Conservation (phyloP, 345 rosid species). For the Durio zibethinus region DNA sequence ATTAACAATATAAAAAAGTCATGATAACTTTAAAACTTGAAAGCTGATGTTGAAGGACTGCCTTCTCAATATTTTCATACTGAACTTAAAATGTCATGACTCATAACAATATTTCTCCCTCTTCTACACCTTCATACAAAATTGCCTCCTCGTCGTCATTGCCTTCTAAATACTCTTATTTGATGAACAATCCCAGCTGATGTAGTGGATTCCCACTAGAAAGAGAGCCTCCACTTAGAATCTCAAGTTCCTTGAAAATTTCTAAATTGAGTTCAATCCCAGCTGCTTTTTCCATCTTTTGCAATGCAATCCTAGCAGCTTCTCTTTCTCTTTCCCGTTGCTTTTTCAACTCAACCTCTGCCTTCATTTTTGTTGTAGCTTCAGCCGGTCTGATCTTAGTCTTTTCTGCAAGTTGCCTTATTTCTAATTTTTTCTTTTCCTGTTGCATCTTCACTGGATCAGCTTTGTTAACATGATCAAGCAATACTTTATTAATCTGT, state of each 20-base stretch:
- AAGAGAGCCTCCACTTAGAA: not conserved
- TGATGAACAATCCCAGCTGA: not conserved
- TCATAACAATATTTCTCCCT: too few species aligned
- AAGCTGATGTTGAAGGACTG: too few species aligned
- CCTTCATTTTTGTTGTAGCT: not conserved
- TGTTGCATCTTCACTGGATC: too few species aligned
- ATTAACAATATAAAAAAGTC: too few species aligned
- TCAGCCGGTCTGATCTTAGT: too few species aligned
- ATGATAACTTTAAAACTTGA: too few species aligned
- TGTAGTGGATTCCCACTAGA: not conserved
- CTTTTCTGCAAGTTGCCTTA: not conserved
- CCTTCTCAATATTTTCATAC: too few species aligned
- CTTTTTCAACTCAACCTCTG: not conserved
- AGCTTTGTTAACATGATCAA: not conserved
- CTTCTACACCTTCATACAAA: not conserved
- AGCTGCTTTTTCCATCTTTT: not conserved
- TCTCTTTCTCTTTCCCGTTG: not conserved
- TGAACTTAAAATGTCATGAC: too few species aligned
- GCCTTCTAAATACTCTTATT: not conserved
- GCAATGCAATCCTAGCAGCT: not conserved
- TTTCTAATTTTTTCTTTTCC: too few species aligned
- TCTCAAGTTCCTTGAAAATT: not conserved
- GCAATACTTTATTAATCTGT: too few species aligned
- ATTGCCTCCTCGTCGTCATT: not conserved
- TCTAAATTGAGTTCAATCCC: not conserved